Evolutionary conservation across 1,284 basidiomycete genomes (phyloP).

Genomic region (Moniliophthora roreri): DNA sequence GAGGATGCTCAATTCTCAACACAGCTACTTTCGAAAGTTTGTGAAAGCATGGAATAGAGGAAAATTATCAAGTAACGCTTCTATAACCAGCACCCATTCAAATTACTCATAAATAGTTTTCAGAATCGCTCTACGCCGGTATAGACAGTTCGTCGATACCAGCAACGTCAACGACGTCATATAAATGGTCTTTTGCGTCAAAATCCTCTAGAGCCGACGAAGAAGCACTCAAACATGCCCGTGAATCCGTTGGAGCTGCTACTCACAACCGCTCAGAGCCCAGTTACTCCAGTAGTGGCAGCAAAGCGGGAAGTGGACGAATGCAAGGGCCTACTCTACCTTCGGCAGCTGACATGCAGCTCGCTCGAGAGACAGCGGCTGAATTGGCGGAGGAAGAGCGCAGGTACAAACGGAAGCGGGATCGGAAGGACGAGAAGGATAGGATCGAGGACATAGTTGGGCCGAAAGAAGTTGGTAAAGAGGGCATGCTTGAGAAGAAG

Average conservation of each 20-base stretch:
- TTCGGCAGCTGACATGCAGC: constrained; percentile 58
- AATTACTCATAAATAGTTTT: constrained; percentile 1
- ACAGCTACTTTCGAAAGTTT: constrained; percentile 81
- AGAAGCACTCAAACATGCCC: constrained; percentile 55
- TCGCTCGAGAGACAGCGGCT: constrained; percentile 57
- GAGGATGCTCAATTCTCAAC: constrained; percentile 27
- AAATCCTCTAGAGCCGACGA: constrained; percentile 57
- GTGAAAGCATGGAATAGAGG: constrained; percentile 82
- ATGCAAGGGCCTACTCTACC: constrained; percentile 68
- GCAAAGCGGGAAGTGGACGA: constrained; percentile 30
- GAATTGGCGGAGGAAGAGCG: constrained; percentile 53
- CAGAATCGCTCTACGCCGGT: constrained; percentile 62
- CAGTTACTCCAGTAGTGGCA: constrained; percentile 11
- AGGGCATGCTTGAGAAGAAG: constrained; percentile 78
- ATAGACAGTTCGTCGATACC: constrained; percentile 47
- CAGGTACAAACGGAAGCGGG: constrained; percentile 58
- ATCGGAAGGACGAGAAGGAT: constrained; percentile 64
- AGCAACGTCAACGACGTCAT: constrained; percentile 60
- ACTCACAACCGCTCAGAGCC: constrained; percentile 41
- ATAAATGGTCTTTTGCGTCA: constrained; percentile 58
- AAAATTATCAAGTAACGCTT: constrained; percentile 55
- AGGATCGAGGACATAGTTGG: constrained; percentile 72
- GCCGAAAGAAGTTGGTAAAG: constrained; percentile 68
- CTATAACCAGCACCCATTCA: constrained; percentile 2
- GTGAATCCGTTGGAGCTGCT: constrained; percentile 58